phyloP scores from a whole-genome alignment of 164 flowering plant species.

The Akebia trifoliata region DNA sequence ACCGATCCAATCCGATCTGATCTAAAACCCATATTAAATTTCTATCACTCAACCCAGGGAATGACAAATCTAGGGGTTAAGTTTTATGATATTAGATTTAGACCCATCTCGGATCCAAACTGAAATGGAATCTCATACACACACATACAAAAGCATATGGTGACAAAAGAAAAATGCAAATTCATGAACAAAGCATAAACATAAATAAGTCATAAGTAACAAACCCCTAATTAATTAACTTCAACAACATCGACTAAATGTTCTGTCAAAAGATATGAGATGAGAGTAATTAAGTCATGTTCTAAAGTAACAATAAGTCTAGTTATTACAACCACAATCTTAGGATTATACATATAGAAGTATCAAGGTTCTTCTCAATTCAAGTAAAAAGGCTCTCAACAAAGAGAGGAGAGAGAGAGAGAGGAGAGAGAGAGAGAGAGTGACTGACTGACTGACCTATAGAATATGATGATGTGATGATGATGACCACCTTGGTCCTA shows the following conservation, averaged over 20 bases:
- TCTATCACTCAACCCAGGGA: too few relatives aligned
- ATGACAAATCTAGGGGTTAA: too few relatives aligned
- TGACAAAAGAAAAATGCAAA: too few relatives aligned
- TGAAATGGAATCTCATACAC: too few relatives aligned
- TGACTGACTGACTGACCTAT: slow-evolving; percentile 4
- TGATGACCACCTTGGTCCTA: slow-evolving; percentile 52
- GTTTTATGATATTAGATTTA: too few relatives aligned
- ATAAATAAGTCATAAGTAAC: background rate
- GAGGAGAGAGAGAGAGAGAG: slow-evolving; percentile 7
- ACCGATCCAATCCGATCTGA: too few relatives aligned
- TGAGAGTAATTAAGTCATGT: background rate
- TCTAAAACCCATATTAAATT: too few relatives aligned
- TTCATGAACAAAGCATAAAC: too few relatives aligned
- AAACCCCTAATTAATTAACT: background rate
- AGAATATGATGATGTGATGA: too few relatives aligned
- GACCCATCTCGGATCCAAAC: too few relatives aligned
- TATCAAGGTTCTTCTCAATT: slow-evolving; percentile 1
- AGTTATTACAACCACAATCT: slow-evolving; percentile 18
- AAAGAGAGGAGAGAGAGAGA: slow-evolving; percentile 5
- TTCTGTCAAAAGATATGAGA: slow-evolving; percentile 2
- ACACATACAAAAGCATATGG: too few relatives aligned
- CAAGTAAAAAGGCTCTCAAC: background rate
- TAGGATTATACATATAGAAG: slow-evolving; percentile 12
- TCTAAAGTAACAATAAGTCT: slow-evolving; percentile 2
- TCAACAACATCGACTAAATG: slow-evolving; percentile 5